Base-by-base conservation (phyloP, 1,284 basidiomycete species). In the Ustilago shanxiensis region DNA sequence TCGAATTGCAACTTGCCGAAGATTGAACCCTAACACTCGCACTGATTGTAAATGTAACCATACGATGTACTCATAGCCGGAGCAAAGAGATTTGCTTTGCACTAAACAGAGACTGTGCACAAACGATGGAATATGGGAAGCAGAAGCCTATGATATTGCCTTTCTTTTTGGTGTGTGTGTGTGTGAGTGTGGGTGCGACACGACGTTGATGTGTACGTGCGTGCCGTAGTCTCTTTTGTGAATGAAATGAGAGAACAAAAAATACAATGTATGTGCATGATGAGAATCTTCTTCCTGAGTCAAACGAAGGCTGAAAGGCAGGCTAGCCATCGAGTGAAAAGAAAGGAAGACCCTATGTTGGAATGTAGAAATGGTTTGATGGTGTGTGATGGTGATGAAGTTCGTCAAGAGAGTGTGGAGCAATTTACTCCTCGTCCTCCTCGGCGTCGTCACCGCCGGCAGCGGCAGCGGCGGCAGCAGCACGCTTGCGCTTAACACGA, bases 401-500 rank as follows among this genome's bases (percentile, higher is more conserved):
- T 14, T 18, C 29, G 24, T 41, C n/a, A 49, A 20, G 39, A 13
- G 22, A 31, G 31, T 33, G 47, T 41, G 55, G 47, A 52, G 55
- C 26, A 28, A 60, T 59, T 77, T 77, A 76, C 73, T 77, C 66
- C 66, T 85, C 81, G 59, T 86, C 84, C 74, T 98, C 96, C 79
- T 95, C 95, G 61, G 73, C 84, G 51, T 92, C 95, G 72, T 91
- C 95, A 77, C 91, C 95, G 82, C 92, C 95, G 85, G 92, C 94
- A 89, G 92, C 93, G 89, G 92, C 95, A 80, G 93, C 94, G 72
- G 95, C 95, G 61, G 94, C 94, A 80, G 91, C 91, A 81, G 93
- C 93, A 86, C 96, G 94, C 94, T 98, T 98, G 88, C 97, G 92
- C 93, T 99, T 98, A 87, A 98, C 95, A 87, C 97, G 95, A 85